phyloP scores from a whole-genome alignment of 2,329 filamentous ascomycete species.

The Thielaviopsis punctulata region DNA sequence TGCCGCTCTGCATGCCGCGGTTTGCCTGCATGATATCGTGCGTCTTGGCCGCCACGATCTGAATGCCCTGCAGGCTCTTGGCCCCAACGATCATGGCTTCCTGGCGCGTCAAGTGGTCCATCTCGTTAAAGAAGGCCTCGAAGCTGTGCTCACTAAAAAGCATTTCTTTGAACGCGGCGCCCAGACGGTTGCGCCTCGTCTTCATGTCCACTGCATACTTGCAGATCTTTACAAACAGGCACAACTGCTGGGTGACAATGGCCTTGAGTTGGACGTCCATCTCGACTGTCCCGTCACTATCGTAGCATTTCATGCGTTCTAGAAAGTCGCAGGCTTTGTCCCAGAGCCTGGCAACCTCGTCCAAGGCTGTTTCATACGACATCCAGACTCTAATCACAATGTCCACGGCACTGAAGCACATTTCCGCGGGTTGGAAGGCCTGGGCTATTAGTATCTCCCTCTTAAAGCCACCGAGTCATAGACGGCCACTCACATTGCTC shows the following conservation, averaged over 20 bases:
- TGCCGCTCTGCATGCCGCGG: no score
- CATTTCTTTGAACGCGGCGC: background rate
- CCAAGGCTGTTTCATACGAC: background rate
- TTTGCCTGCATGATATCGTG: no score
- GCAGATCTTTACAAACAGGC: conserved; percentile 3
- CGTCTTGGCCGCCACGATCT: no score
- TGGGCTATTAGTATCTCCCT: no score
- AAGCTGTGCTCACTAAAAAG: no score
- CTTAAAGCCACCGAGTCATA: no score
- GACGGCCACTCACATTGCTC: background rate
- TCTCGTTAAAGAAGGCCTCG: no score
- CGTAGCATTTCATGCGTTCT: background rate
- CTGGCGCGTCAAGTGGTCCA: no score
- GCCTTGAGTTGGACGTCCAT: background rate
- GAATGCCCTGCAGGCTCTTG: no score
- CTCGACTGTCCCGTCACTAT: background rate
- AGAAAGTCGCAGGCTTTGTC: background rate
- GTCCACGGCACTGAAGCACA: conserved; percentile 2
- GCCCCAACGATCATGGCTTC: no score
- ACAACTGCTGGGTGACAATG: background rate
- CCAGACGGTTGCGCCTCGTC: background rate
- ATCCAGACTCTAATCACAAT: background rate
- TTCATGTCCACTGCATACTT: background rate
- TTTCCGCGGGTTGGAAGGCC: background rate
- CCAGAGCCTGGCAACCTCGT: background rate